phyloP scores from a whole-genome alignment of 2,329 filamentous ascomycete species.

The Pseudocercospora crystallina region DNA sequence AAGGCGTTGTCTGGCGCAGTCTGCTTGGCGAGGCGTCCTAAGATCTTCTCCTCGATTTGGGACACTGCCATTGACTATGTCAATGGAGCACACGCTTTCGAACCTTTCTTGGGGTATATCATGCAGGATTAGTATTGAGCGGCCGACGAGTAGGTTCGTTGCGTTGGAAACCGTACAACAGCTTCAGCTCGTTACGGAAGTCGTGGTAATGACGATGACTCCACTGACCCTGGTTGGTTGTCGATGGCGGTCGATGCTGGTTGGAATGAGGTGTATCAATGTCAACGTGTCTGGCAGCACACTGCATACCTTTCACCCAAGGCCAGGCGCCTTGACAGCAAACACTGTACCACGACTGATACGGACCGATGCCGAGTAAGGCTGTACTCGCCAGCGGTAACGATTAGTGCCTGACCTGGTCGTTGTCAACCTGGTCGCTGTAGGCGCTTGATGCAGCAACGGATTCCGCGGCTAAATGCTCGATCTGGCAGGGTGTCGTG shows the following conservation, averaged over 20 bases:
- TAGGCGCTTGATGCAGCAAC: constrained; percentile 11
- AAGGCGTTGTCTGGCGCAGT: constrained; percentile 76
- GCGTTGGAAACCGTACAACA: too few relatives aligned
- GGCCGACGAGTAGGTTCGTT: not conserved
- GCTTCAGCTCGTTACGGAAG: too few relatives aligned
- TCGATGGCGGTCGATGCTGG: not conserved
- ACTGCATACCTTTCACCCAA: constrained; percentile 18
- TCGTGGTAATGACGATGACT: too few relatives aligned
- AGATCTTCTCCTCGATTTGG: constrained; percentile 95
- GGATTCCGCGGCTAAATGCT: constrained; percentile 7
- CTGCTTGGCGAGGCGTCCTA: constrained; percentile 81
- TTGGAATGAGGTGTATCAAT: not conserved
- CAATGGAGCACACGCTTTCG: not conserved
- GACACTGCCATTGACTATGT: constrained; percentile 77
- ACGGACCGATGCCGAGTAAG: constrained; percentile 9
- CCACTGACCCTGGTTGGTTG: too few relatives aligned
- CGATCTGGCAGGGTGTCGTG: constrained; percentile 9
- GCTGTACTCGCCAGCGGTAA: not conserved
- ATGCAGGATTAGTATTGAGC: not conserved
- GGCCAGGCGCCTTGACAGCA: constrained; percentile 9
- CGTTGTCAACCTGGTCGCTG: constrained; percentile 1
- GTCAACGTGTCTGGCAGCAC: constrained; percentile 4
- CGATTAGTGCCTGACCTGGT: not conserved
- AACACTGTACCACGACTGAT: constrained; percentile 6
- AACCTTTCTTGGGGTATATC: not conserved